These are phyloP conservation scores for Clavispora carvajalis DNA, from an alignment of 805 yeast species.

Conservation along the genomic window DNA sequence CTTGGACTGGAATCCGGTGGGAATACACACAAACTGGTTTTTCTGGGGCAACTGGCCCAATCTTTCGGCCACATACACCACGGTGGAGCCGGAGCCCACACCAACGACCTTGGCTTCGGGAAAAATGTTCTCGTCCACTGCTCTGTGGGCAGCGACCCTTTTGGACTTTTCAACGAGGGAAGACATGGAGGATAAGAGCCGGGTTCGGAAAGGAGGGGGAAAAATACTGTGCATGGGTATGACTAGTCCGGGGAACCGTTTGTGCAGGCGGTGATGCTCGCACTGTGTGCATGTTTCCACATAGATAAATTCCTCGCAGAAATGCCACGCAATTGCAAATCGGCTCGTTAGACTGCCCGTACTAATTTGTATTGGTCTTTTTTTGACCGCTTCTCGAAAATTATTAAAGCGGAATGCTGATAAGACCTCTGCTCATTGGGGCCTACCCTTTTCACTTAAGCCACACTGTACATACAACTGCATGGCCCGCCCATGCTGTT, in stretches of 20 bases:
- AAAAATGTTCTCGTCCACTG: slow-evolving; percentile 85
- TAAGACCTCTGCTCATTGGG: too few relatives aligned
- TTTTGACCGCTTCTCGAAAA: too few relatives aligned
- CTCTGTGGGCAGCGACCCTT: slow-evolving; percentile 81
- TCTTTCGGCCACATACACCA: slow-evolving; percentile 93
- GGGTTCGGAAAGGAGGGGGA: neutral
- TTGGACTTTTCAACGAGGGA: slow-evolving; percentile 70
- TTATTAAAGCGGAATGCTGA: too few relatives aligned
- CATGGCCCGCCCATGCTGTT: too few relatives aligned
- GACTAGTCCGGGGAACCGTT: slow-evolving; percentile 1
- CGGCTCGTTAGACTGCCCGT: too few relatives aligned
- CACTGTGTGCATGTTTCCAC: too few relatives aligned
- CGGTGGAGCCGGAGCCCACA: slow-evolving; percentile 96
- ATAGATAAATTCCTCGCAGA: too few relatives aligned
- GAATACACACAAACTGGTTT: slow-evolving; percentile 66
- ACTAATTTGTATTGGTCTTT: too few relatives aligned
- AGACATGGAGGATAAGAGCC: slow-evolving; percentile 11
- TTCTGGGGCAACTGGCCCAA: slow-evolving; percentile 64
- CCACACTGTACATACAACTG: too few relatives aligned
- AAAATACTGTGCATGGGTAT: neutral
- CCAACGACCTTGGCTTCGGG: slow-evolving; percentile 71
- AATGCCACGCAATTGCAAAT: too few relatives aligned
- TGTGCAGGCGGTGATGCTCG: too few relatives aligned
- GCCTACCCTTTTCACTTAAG: too few relatives aligned
- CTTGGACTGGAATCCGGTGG: slow-evolving; percentile 95